Evolutionary conservation across 768 basidiomycete genomes (phyloP).

Genomic region (Neoboletus brunneissimus): DNA sequence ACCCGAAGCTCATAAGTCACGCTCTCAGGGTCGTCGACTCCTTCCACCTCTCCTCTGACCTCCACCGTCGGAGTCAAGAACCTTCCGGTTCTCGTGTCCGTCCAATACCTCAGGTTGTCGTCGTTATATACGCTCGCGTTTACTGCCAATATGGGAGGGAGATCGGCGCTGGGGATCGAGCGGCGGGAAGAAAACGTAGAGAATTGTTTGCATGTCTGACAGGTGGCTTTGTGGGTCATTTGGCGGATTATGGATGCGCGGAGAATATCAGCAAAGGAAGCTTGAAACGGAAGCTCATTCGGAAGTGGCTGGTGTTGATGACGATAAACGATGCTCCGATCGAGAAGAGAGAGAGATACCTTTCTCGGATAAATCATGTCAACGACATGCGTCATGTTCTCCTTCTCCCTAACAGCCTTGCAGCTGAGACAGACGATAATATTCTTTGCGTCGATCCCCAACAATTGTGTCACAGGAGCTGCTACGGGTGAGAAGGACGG

Average conservation of each 20-base stretch:
- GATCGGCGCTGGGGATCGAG: constrained; percentile 55
- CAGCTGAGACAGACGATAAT: constrained; percentile 74
- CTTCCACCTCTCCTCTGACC: constrained; percentile 58
- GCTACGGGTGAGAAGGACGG: constrained; percentile 38
- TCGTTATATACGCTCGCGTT: constrained; percentile 81
- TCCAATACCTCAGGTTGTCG: constrained; percentile 73
- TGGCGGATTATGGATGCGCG: constrained; percentile 76
- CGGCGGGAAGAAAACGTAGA: constrained; percentile 69
- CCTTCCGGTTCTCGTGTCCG: constrained; percentile 43
- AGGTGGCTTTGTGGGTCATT: constrained; percentile 82
- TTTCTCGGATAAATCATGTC: constrained; percentile 87
- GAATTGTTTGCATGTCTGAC: constrained; percentile 78
- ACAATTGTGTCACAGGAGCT: constrained; percentile 80
- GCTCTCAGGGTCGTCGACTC: constrained; percentile 51
- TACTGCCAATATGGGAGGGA: constrained; percentile 83
- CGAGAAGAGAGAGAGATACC: constrained; percentile 39
- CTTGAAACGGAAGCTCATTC: constrained; percentile 37
- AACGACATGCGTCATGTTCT: constrained; percentile 75
- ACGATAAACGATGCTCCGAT: neutral
- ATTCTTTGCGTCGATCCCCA: constrained; percentile 78
- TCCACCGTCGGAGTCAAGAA: constrained; percentile 62
- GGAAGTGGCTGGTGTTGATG: constrained; percentile 29
- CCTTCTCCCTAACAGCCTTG: constrained; percentile 67
- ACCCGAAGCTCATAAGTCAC: constrained; percentile 75
- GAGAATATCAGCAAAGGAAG: constrained; percentile 67